Conservation (phyloP, 805 yeast species). For the Candida railenensis region DNA sequence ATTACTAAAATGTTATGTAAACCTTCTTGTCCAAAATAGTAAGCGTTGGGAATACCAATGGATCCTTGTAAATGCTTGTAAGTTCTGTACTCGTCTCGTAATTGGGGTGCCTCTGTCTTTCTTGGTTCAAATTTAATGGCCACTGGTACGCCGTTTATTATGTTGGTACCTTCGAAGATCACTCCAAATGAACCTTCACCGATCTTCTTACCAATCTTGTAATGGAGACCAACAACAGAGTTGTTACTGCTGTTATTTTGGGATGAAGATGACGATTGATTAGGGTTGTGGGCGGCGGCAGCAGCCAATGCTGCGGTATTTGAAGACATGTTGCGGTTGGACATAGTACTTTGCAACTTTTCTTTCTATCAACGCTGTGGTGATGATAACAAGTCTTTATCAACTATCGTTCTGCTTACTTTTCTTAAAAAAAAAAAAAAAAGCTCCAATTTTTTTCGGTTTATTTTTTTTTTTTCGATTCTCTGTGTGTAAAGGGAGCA, state of each 20-base stretch:
- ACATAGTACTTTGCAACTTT: conserved; percentile 2
- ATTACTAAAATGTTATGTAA: conserved; percentile 74
- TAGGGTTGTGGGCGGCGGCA: conserved; percentile 34
- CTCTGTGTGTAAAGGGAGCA: too few species aligned
- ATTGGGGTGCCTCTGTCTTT: conserved; percentile 79
- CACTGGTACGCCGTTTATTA: conserved; percentile 61
- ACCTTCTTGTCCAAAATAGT: conserved; percentile 85
- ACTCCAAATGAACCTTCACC: conserved; percentile 90
- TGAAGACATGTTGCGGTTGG: neutral
- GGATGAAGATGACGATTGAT: conserved; percentile 14
- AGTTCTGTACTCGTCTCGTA: conserved; percentile 78
- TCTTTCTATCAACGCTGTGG: too few species aligned
- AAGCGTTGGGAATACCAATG: conserved; percentile 78
- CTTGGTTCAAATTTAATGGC: conserved; percentile 83
- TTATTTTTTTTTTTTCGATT: too few species aligned
- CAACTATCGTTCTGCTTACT: too few species aligned
- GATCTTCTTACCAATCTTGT: conserved; percentile 77
- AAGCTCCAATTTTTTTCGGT: too few species aligned
- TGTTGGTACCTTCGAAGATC: conserved; percentile 76
- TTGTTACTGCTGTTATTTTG: conserved; percentile 18
- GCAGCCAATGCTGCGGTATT: conserved; percentile 40
- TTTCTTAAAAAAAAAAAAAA: too few species aligned
- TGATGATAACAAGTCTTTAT: too few species aligned
- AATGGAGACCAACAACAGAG: conserved; percentile 62
- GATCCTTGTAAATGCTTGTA: conserved; percentile 69